phyloP scores from a whole-genome alignment of 371 early-diverging fungal genomes.

The Parasitella parasitica region DNA sequence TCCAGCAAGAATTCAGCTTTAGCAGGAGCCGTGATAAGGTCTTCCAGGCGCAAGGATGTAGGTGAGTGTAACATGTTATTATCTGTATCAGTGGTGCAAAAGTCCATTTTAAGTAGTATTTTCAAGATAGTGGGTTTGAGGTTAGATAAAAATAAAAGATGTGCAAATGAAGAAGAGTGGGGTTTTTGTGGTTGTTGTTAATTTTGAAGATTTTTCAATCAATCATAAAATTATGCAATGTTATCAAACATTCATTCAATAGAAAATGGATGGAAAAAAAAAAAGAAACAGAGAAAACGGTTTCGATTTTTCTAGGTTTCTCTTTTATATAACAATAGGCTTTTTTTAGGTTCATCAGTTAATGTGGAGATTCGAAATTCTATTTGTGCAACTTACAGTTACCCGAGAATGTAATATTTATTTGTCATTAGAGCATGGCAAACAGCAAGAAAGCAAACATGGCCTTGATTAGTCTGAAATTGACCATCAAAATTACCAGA shows the following conservation, averaged over 20 bases:
- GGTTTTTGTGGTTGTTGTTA: background rate
- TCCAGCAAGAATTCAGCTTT: constrained; percentile 37
- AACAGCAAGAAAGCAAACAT: background rate
- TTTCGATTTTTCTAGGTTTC: background rate
- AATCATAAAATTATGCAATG: background rate
- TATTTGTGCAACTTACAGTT: background rate
- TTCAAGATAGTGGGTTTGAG: constrained; percentile 5
- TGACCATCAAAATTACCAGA: background rate
- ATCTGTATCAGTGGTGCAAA: constrained; percentile 24
- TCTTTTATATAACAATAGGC: background rate
- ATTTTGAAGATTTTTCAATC: background rate
- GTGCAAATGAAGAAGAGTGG: constrained; percentile 1
- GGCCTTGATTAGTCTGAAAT: background rate
- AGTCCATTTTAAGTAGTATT: constrained; percentile 30
- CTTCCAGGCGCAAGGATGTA: constrained; percentile 35
- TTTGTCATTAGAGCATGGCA: background rate
- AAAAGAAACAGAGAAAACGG: background rate
- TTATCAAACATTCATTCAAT: background rate
- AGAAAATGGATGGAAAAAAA: background rate
- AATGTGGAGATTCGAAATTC: background rate
- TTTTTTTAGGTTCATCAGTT: background rate
- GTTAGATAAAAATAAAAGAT: constrained; percentile 4
- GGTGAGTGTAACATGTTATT: constrained; percentile 27
- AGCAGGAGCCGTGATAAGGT: constrained; percentile 32
- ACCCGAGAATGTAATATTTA: background rate